Conservation (phyloP, 768 basidiomycete genomes). For the Multifurca ochricompacta region DNA sequence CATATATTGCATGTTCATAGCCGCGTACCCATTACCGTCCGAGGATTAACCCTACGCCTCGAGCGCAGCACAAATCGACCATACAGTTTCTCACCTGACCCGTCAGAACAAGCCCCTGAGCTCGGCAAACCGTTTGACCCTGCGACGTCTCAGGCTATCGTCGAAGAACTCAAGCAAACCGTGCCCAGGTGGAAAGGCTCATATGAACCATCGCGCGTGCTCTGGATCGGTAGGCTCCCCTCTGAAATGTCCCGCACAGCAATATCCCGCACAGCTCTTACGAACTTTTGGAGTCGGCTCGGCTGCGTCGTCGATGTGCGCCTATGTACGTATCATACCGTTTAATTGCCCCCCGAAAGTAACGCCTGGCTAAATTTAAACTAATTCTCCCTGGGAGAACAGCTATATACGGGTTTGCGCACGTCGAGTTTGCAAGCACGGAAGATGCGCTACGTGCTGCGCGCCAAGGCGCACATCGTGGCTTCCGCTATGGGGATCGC, state of each 20-base stretch:
- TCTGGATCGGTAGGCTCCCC: conserved; percentile 10
- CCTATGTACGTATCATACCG: not conserved
- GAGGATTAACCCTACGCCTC: not conserved
- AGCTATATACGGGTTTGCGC: conserved; percentile 9
- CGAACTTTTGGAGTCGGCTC: conserved; percentile 14
- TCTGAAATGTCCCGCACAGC: not conserved
- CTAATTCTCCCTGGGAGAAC: not conserved
- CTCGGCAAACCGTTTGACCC: not conserved
- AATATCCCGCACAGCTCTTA: not conserved
- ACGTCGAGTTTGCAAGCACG: conserved; percentile 14
- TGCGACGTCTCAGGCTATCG: not conserved
- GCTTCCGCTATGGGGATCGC: conserved; percentile 8
- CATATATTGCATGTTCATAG: conserved; percentile 1
- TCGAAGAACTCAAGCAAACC: conserved; percentile 1
- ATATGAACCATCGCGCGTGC: conserved; percentile 1
- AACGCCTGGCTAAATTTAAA: too few relatives aligned
- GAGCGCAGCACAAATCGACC: not conserved
- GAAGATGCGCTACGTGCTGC: conserved; percentile 5
- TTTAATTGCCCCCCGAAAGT: not conserved
- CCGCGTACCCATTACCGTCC: conserved; percentile 1
- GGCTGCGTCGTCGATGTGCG: conserved; percentile 16
- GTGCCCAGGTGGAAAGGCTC: conserved; percentile 6
- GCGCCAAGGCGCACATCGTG: conserved; percentile 1
- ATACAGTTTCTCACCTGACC: not conserved
- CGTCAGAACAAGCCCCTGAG: not conserved